phyloP scores from a whole-genome alignment of 352 stramenopile genomes.

The Pythium monospermum region DNA sequence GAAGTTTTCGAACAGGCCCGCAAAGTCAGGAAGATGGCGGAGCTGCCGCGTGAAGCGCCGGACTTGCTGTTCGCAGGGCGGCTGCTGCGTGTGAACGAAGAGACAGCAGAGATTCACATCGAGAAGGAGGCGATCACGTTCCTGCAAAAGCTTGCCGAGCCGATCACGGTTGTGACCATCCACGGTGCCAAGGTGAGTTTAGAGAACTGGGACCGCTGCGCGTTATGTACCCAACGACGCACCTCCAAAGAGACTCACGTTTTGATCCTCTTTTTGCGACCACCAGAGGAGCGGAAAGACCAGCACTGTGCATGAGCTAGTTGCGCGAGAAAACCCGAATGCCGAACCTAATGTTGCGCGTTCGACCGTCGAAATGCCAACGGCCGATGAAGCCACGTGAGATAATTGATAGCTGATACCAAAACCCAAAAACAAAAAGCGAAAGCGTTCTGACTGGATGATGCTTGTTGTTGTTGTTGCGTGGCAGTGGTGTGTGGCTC shows the following conservation, averaged over 20 bases:
- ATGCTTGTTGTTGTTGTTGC: too few relatives aligned
- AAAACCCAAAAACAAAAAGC: too few relatives aligned
- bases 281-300: conserved; percentile 57
- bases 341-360: conserved; percentile 2
- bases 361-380: conserved; percentile 3
- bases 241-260: too few relatives aligned
- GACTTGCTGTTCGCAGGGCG: conserved; percentile 61
- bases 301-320: conserved; percentile 31
- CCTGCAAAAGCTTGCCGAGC: conserved; percentile 60
- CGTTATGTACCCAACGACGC: too few relatives aligned
- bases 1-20: not conserved
- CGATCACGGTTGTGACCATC: conserved; percentile 65
- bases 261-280: too few relatives aligned
- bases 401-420: not conserved
- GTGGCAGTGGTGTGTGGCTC: conserved; percentile 54
- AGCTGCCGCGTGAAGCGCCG: conserved; percentile 8
- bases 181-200: conserved; percentile 42
- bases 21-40: not conserved
- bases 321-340: conserved; percentile 24
- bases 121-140: conserved; percentile 68
- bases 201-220: too few relatives aligned
- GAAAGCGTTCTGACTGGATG: not conserved
- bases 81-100: conserved; percentile 47
- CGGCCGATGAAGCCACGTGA: conserved; percentile 3
- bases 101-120: conserved; percentile 53